Evolutionary conservation across 805 yeast species (phyloP).

Genomic region (Gaillardinia entomophila): DNA sequence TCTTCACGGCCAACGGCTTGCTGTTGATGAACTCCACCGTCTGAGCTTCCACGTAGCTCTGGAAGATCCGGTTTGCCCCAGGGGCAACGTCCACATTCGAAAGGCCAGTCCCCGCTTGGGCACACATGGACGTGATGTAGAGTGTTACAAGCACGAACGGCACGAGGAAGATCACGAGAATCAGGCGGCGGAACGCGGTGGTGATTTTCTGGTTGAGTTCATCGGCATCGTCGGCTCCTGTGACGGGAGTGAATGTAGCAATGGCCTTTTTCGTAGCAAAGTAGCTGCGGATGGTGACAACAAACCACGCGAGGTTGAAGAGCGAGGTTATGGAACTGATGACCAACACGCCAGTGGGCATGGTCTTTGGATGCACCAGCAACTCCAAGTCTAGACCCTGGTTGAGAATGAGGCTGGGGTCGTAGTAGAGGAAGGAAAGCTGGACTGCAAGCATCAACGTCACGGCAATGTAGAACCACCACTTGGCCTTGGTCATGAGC

Average conservation of each 20-base stretch:
- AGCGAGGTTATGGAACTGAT: neutral
- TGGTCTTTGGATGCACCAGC: neutral
- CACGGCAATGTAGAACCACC: slow-evolving; percentile 1
- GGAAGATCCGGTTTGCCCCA: neutral
- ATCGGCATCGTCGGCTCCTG: slow-evolving; percentile 2
- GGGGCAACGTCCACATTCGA: neutral
- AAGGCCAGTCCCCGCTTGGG: neutral
- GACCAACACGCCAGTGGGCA: neutral
- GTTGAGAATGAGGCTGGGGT: neutral
- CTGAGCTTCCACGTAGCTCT: neutral
- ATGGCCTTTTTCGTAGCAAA: slow-evolving; percentile 21
- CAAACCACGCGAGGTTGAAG: slow-evolving; percentile 9
- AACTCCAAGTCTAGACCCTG: neutral
- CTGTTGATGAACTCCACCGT: neutral
- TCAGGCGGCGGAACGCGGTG: slow-evolving; percentile 20
- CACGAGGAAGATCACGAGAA: slow-evolving; percentile 18
- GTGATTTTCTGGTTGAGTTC: slow-evolving; percentile 12
- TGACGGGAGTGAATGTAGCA: slow-evolving; percentile 21
- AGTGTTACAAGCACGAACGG: slow-evolving; percentile 11
- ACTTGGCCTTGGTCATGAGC: slow-evolving; percentile 4
- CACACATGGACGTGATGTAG: neutral
- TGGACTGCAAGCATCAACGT: neutral
- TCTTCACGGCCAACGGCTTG: neutral
- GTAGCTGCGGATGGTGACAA: slow-evolving; percentile 13
- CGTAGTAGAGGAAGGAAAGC: neutral